Percentiles rank a stretch among this genome's conserved stretches.
Conservation (phyloP, 495 filamentous ascomycete genomes). For the Acidomyces sp. region DNA sequence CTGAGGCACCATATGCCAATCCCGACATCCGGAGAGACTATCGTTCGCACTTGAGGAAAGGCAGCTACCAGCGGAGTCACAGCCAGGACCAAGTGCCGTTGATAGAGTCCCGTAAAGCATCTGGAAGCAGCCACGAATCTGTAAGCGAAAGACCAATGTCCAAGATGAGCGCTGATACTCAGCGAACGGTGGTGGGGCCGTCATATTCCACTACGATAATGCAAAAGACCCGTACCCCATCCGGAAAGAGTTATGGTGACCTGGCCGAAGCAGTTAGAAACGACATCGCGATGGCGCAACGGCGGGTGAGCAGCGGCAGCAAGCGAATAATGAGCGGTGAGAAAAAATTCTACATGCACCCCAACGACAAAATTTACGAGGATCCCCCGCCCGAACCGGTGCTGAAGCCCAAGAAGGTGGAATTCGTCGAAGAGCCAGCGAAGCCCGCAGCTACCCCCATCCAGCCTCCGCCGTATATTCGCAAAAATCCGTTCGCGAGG, state of each 20-base stretch:
- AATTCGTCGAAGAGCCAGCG: constrained; percentile 9
- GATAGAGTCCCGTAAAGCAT: constrained; percentile 1
- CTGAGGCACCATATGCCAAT: constrained; percentile 41
- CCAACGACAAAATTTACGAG: constrained; percentile 79
- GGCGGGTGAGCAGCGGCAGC: constrained; percentile 19
- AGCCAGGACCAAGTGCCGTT: constrained; percentile 33
- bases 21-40: constrained; percentile 31
- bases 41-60: constrained; percentile 45
- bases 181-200: background rate
- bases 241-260: constrained; percentile 18
- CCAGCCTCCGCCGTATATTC: constrained; percentile 12
- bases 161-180: background rate
- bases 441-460: constrained; percentile 13
- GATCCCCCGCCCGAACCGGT: constrained; percentile 45
- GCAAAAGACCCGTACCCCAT: constrained; percentile 7
- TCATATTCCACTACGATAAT: background rate
- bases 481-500: constrained; percentile 31
- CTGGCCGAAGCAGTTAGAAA: constrained; percentile 20
- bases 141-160: background rate
- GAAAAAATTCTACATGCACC: constrained; percentile 36
- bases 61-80: constrained; percentile 49
- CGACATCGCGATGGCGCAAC: constrained; percentile 16
- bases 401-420: constrained; percentile 19
- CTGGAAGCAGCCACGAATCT: constrained; percentile 3
- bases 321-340: constrained; percentile 48